A percentile compares a stretch with the other conserved stretches of the same genome.
Conservation (phyloP, 2,329 filamentous ascomycete species). For the Fusarium torreyae region DNA sequence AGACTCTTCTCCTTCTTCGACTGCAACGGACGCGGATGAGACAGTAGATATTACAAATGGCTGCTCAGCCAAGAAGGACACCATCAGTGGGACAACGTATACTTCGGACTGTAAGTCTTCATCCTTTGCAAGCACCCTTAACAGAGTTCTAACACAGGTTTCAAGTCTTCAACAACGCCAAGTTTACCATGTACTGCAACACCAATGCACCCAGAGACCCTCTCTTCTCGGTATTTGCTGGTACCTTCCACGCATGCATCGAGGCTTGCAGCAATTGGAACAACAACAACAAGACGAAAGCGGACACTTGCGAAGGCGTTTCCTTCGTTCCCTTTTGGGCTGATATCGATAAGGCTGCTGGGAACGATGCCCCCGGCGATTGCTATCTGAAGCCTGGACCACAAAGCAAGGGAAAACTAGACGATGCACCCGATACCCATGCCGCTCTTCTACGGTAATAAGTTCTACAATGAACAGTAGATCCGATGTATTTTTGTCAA, state of each 20-base stretch:
- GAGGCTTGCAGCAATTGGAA: conserved; percentile 62
- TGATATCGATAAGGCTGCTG: conserved; percentile 5
- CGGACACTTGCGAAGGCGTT: conserved; percentile 25
- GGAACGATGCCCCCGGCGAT: conserved; percentile 4
- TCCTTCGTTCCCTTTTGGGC: conserved; percentile 40
- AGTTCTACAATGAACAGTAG: no score
- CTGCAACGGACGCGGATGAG: not conserved
- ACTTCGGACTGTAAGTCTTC: conserved; percentile 19
- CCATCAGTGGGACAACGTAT: conserved; percentile 51
- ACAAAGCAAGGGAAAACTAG: conserved; percentile 1
- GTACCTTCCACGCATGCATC: conserved; percentile 62
- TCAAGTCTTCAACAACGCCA: conserved; percentile 56
- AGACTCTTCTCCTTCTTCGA: conserved; percentile 2
- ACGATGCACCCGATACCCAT: conserved; percentile 10
- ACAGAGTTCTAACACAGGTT: not conserved
- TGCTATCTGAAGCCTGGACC: conserved; percentile 17
- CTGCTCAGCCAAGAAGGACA: conserved; percentile 56
- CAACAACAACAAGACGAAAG: conserved; percentile 16
- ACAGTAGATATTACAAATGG: conserved; percentile 55
- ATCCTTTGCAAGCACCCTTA: fast-evolving
- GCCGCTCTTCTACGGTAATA: conserved; percentile 7
- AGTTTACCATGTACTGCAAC: conserved; percentile 62
- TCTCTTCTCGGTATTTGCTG: conserved; percentile 60
- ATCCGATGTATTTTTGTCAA: no score
- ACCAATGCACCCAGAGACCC: conserved; percentile 57